phyloP scores from a whole-genome alignment of 1,284 basidiomycete species.

The Vanrija pseudolonga region DNA sequence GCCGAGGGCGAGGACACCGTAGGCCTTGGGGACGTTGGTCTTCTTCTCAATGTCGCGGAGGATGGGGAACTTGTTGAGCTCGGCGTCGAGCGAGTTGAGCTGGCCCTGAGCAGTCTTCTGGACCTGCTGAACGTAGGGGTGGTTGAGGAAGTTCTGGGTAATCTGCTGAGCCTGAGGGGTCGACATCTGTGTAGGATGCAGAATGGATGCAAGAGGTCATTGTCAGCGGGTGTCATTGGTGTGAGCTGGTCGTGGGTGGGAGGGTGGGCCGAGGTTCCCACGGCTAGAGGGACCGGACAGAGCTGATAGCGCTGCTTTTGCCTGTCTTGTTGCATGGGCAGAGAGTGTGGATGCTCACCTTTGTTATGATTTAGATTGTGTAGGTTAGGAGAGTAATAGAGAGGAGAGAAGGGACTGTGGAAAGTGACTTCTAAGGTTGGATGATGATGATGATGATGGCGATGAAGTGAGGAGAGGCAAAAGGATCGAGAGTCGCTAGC shows the following conservation, averaged over 20 bases:
- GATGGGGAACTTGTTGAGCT: conserved; percentile 90
- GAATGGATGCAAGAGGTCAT: background rate
- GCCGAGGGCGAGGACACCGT: conserved; percentile 73
- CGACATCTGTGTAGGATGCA: conserved; percentile 31
- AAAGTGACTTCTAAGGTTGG: background rate
- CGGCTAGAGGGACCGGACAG: background rate
- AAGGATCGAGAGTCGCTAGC: too few relatives aligned
- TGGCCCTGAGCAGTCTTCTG: conserved; percentile 72
- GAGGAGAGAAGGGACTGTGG: background rate
- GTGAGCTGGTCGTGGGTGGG: too few relatives aligned
- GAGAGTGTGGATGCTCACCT: too few relatives aligned
- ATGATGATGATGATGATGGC: too few relatives aligned
- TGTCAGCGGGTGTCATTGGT: background rate
- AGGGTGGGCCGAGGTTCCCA: background rate
- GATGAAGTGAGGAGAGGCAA: too few relatives aligned
- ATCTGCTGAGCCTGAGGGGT: conserved; percentile 44
- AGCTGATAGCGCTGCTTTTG: too few relatives aligned
- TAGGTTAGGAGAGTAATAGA: background rate
- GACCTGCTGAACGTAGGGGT: conserved; percentile 76
- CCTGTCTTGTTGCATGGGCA: too few relatives aligned
- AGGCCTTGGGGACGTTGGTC: conserved; percentile 89
- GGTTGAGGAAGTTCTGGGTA: conserved; percentile 60
- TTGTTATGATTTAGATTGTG: background rate
- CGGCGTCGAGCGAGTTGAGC: conserved; percentile 83
- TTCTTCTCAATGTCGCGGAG: conserved; percentile 79